Conservation (phyloP, 1,139 yeast species). For the Candida sojae region DNA sequence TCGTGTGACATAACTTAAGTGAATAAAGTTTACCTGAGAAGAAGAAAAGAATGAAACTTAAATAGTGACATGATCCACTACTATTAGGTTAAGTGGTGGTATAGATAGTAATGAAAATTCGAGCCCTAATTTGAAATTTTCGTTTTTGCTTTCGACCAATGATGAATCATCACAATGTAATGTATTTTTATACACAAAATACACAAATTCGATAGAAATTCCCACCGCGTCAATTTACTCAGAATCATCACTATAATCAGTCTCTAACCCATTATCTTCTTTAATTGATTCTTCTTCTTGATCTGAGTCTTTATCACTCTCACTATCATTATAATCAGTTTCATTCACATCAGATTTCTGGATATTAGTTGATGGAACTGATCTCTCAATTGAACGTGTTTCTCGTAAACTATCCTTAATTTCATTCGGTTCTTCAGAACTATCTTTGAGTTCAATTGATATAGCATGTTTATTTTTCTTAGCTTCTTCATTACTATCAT, state of each 20-base stretch:
- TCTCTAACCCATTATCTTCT: not conserved
- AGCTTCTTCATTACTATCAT: not conserved
- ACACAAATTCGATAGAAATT: not conserved
- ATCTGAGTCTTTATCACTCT: not conserved
- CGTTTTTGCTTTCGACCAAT: too few species aligned
- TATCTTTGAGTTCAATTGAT: not conserved
- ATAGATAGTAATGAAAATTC: too few species aligned
- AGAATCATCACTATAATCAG: constrained; percentile 2
- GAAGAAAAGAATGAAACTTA: too few species aligned
- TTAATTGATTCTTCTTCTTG: not conserved
- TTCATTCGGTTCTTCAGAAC: not conserved
- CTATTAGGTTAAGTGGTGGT: too few species aligned
- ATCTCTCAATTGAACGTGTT: not conserved
- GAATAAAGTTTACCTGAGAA: too few species aligned
- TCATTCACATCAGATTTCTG: not conserved
- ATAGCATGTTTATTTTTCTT: not conserved
- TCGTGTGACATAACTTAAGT: too few species aligned
- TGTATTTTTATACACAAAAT: not conserved
- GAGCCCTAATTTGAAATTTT: too few species aligned
- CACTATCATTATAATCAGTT: not conserved
- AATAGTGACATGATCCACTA: too few species aligned
- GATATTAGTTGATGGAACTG: not conserved
- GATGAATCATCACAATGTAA: too few species aligned
- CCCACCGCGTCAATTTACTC: not conserved
- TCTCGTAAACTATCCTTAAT: not conserved